phyloP scores from a whole-genome alignment of 1,284 basidiomycete species.

The Malassezia arunalokei region DNA sequence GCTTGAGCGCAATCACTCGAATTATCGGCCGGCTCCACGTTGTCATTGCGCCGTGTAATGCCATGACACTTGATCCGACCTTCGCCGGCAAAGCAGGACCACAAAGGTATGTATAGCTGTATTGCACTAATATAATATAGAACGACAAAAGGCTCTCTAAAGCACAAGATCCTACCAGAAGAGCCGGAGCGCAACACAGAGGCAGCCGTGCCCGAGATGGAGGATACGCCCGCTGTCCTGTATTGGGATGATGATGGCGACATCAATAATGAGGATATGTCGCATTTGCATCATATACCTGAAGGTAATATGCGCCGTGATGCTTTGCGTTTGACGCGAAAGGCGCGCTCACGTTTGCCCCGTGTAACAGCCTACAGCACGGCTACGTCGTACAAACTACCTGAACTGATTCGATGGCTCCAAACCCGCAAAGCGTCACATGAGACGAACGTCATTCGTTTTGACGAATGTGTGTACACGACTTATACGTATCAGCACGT shows the following conservation, averaged over 20 bases:
- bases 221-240: slow-evolving; percentile 43
- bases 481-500: slow-evolving; percentile 43
- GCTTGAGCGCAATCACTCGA: too few relatives aligned
- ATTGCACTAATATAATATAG: slow-evolving; percentile 1
- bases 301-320: slow-evolving; percentile 84
- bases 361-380: slow-evolving; percentile 90
- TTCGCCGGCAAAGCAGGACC: slow-evolving; percentile 6
- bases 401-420: slow-evolving; percentile 75
- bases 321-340: slow-evolving; percentile 76
- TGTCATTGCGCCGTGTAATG: too few relatives aligned
- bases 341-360: slow-evolving; percentile 83
- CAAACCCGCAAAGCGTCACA: slow-evolving; percentile 67
- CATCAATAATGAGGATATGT: slow-evolving; percentile 25
- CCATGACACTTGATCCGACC: neutral
- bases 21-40: too few relatives aligned
- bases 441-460: slow-evolving; percentile 53
- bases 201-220: neutral
- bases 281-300: slow-evolving; percentile 55
- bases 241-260: slow-evolving; percentile 48
- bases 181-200: slow-evolving; percentile 55
- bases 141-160: slow-evolving; percentile 71
- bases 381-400: slow-evolving; percentile 74
- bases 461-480: slow-evolving; percentile 45
- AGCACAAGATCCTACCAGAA: slow-evolving; percentile 85
- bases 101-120: slow-evolving; percentile 4